Base-by-base conservation (phyloP, 192 early-diverging fungal genomes). In the Geranomyces variabilis region DNA sequence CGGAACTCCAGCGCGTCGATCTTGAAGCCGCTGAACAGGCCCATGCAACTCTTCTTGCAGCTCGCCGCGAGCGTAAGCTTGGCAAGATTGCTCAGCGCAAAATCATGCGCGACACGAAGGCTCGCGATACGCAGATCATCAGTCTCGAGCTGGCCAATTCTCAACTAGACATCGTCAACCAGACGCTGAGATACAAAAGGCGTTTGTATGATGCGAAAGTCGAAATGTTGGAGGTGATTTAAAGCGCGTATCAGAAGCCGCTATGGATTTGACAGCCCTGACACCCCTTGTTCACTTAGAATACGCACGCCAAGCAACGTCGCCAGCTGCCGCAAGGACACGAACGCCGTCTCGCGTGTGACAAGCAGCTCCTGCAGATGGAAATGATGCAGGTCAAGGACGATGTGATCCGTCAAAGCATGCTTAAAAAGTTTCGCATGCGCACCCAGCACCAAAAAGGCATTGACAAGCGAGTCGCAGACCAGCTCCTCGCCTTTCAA, bases 371-470 rank as follows among this genome's bases (percentile, higher is more conserved):
- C 3, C 29, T 55, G 22, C 69, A 75, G 19, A 43, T 78, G 58
- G 77, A 78, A 31, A 70, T 49, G 33, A 17, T 63, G 24, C 62
- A 66, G 30, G 47, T 76, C 29, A 76, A 63, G 36, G 61, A 17
- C 13, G 28, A 43, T 57, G 13, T 13, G 14, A 10, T 24, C 57
- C 76, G 76, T 8, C 51, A 26, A 36, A 69, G 44, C 14, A 68
- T 73, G 33, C 22, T 62, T 12, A 75, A 75, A 70, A 78, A 75
- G 68, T 70, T 75, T 47, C 77, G 55, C 17, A 74, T 74, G 61
- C 72, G 77, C 26, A 46, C 63, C 30, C 58, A 5, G 30, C 69
- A 78, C 49, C 72, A 74, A 41, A 41, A 24, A 9, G 58, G 6
- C 10, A 44, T 36, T 49, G 59, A 72, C 68, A 76, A 76, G 58